Evolutionary conservation across 1,139 yeast species (phyloP), one percentile per base, ranked within the genome.

Genomic region (Scheffersomyces stambukii): DNA sequence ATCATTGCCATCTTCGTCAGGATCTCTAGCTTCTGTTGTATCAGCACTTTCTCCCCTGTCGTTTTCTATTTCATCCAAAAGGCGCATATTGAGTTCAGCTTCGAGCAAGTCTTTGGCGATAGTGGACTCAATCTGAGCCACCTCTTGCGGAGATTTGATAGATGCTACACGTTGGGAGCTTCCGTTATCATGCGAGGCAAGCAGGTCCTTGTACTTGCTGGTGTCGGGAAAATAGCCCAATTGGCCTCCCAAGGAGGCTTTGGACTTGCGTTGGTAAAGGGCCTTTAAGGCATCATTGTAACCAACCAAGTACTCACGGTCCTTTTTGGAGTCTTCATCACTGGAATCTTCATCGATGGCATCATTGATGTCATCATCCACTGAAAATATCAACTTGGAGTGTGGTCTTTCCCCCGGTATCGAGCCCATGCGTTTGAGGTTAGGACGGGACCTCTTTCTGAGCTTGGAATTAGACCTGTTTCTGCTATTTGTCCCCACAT

Each of bases 301-400:
- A 0, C 91, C 91, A 48, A 81, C 93, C 21, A 76, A 47, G 43
- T 81, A 81, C 37, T 79, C 81, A 14, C 81, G 52, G 39, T 75
- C 80, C 28, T 70, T 35, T 23, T 43, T 43, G 24, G 9, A 12
- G 13, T 39, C 82, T 10, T 70, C 70, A 37, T 74, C 79, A 8
- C 74, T 60, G 35, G 75, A 83, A 27, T 69, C 74, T 23, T 76
- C 57, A 20, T 52, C 53, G 5, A 50, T 46, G 27, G 53, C 45
- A 27, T 58, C 81, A 43, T 50, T 49, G 13, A 64, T 56, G 37
- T 80, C 85, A 50, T 84, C 94, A 50, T 84, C 95, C 0, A 83
- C 91, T 16, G 83, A 75, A 46, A 76, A 81, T 2, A 81, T 59
- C 23, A 62, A 46, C 35, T 61, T 64, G 24, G 48, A 39, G 19